Evolutionary conservation across 768 basidiomycete genomes (phyloP).

Genomic region (Omphalotus guepiniiformis): DNA sequence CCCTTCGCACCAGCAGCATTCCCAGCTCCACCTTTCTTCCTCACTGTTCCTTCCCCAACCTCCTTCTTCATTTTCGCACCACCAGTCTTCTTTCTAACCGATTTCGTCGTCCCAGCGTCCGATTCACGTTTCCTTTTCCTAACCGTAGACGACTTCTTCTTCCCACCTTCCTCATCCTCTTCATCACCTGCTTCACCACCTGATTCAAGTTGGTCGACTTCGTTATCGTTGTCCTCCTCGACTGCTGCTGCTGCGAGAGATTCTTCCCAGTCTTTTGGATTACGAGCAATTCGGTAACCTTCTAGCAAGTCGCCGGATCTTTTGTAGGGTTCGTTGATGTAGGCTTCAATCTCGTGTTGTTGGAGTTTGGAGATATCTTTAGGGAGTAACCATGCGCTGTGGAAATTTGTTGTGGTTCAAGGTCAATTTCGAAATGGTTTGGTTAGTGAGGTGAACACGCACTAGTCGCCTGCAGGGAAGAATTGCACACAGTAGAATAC

Average conservation of each 20-base stretch:
- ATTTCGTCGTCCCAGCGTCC: constrained; percentile 35
- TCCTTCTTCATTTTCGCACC: constrained; percentile 39
- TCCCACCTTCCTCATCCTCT: constrained; percentile 47
- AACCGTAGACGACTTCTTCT: constrained; percentile 19
- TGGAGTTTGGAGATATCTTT: constrained; percentile 82
- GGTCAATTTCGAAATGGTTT: not conserved
- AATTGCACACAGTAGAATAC: constrained; percentile 70
- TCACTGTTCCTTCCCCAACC: too few relatives aligned
- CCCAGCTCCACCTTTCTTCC: too few relatives aligned
- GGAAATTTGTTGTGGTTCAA: not conserved
- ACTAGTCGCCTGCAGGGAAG: constrained; percentile 96
- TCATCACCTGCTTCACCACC: constrained; percentile 25
- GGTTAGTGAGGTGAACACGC: constrained; percentile 30
- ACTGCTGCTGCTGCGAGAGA: constrained; percentile 24
- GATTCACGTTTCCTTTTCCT: constrained; percentile 61
- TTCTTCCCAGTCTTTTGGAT: constrained; percentile 57
- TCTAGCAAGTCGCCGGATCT: constrained; percentile 69
- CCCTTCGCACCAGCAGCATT: constrained; percentile 24
- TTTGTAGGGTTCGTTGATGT: constrained; percentile 74
- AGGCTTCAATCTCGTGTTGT: constrained; percentile 78
- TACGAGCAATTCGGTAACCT: constrained; percentile 69
- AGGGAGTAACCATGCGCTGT: constrained; percentile 78
- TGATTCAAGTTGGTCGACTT: constrained; percentile 57
- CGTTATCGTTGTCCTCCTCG: constrained; percentile 39
- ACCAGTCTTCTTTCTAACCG: constrained; percentile 35